These are phyloP conservation scores for Dipteronia sinensis DNA, from an alignment of 345 rosid genomes.

Conservation along the genomic window DNA sequence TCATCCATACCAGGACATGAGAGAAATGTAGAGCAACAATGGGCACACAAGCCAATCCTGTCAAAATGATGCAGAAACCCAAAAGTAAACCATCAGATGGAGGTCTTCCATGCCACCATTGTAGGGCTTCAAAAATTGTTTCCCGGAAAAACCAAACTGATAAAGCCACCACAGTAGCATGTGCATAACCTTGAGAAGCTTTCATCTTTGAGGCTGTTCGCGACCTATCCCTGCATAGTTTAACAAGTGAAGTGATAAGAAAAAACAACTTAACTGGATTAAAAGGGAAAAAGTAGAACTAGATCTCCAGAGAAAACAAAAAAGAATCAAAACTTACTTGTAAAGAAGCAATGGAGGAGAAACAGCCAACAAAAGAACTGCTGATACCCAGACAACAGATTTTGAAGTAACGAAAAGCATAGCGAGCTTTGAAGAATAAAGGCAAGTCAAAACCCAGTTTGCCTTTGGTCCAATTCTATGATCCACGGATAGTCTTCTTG, in stretches of 20 bases:
- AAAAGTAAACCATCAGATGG: constrained; percentile 95
- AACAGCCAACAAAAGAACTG: constrained; percentile 79
- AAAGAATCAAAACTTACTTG: constrained; percentile 53
- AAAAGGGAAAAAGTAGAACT: background rate
- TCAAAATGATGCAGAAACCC: constrained; percentile 82
- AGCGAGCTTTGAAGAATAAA: constrained; percentile 88
- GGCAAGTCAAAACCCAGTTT: constrained; percentile 90
- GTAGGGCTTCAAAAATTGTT: constrained; percentile 93
- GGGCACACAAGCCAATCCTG: constrained; percentile 89
- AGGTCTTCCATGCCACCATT: constrained; percentile 94
- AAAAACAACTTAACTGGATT: constrained; percentile 1
- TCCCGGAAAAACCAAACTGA: constrained; percentile 97
- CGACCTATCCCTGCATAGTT: constrained; percentile 72
- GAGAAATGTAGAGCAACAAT: constrained; percentile 93
- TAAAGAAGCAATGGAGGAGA: constrained; percentile 93
- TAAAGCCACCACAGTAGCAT: constrained; percentile 76
- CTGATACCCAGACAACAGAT: constrained; percentile 85
- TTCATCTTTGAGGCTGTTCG: constrained; percentile 88
- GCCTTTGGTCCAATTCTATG: constrained; percentile 78
- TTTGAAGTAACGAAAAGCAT: constrained; percentile 88
- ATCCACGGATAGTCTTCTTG: constrained; percentile 75
- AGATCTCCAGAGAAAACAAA: background rate
- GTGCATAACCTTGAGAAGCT: constrained; percentile 96
- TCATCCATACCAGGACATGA: constrained; percentile 74
- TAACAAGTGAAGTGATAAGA: constrained; percentile 21